Evolutionary conservation across 768 basidiomycete genomes (phyloP).

Genomic region (Dioszegia crocea): DNA sequence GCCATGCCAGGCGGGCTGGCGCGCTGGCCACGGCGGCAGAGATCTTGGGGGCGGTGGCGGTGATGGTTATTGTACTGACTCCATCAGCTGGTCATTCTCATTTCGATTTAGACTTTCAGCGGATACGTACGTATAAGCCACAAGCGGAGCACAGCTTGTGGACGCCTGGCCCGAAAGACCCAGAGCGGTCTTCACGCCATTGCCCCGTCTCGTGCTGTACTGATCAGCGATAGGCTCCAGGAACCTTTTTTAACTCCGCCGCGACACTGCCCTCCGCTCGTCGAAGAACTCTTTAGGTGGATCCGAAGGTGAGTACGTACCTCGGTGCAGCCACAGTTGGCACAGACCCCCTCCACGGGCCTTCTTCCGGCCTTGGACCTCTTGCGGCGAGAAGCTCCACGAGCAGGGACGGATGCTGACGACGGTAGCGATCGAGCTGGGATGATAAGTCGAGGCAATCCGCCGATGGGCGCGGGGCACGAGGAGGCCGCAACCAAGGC

Average conservation of each 20-base stretch:
- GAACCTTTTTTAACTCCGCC: not conserved
- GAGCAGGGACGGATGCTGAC: not conserved
- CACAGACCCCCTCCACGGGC: not conserved
- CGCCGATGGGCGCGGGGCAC: too few species aligned
- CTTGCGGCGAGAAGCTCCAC: not conserved
- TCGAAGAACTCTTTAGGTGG: not conserved
- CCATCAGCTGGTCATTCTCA: not conserved
- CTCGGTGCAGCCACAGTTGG: not conserved
- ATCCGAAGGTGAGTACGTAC: not conserved
- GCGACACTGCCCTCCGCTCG: not conserved
- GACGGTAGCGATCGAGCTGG: not conserved
- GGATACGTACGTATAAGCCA: conserved; percentile 10
- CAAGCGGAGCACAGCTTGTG: not conserved
- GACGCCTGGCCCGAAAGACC: not conserved
- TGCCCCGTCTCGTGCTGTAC: not conserved
- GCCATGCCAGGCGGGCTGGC: not conserved
- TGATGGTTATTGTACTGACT: not conserved
- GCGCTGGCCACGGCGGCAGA: not conserved
- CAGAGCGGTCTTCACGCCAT: not conserved
- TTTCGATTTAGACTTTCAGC: not conserved
- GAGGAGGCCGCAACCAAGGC: not conserved
- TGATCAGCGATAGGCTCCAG: conserved; percentile 3
- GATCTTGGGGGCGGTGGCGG: not conserved
- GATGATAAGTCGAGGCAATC: too few species aligned
- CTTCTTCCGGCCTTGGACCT: not conserved